Evolutionary conservation across 2,329 filamentous ascomycete species (phyloP).

Genomic region (Leptographium flavum): DNA sequence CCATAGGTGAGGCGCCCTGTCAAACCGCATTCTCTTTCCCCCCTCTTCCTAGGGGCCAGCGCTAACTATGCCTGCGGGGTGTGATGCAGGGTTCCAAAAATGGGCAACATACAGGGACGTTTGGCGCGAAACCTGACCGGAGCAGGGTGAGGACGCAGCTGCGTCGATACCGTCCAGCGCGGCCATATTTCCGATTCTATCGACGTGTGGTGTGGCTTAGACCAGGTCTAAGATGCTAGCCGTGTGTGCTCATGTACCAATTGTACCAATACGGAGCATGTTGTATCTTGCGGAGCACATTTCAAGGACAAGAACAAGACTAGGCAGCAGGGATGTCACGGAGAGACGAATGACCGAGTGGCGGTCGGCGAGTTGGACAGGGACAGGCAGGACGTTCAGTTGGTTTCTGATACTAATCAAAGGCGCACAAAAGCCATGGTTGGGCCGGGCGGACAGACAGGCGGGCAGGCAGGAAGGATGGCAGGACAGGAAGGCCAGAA

Average conservation of each 20-base stretch:
- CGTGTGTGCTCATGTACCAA: neutral
- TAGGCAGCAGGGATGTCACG: too few species aligned
- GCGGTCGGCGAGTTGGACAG: too few species aligned
- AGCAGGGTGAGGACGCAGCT: neutral
- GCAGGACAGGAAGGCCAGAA: neutral
- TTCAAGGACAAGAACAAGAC: too few species aligned
- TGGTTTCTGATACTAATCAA: too few species aligned
- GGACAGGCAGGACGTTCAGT: too few species aligned
- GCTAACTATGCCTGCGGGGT: neutral
- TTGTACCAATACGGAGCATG: too few species aligned
- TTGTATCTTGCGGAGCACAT: too few species aligned
- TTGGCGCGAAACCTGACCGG: slow-evolving; percentile 26
- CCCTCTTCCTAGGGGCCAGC: neutral
- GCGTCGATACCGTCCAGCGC: neutral
- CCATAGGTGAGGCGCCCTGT: slow-evolving; percentile 29
- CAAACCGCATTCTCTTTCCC: neutral
- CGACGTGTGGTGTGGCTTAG: neutral
- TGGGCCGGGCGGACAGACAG: neutral
- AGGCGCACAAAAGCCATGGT: neutral
- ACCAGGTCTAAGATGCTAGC: neutral
- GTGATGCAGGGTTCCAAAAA: slow-evolving; percentile 35
- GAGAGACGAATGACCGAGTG: too few species aligned
- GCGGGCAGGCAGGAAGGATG: neutral
- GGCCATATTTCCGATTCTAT: neutral
- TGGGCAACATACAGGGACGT: slow-evolving; percentile 44